phyloP scores from a whole-genome alignment of 1,139 yeast genomes.

The Scheffersomyces segobiensis region DNA sequence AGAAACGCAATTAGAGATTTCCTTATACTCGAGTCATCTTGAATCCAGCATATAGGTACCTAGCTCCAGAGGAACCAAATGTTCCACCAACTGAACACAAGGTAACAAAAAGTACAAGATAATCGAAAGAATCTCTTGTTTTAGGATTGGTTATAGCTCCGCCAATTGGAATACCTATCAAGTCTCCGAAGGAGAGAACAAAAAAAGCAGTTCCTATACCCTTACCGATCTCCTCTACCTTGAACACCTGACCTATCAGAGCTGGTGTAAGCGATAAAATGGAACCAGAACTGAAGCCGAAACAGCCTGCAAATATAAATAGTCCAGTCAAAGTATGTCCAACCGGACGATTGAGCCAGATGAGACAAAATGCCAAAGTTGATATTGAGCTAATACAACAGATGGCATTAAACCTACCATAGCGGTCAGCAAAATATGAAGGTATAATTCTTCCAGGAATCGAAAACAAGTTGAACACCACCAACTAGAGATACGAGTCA shows the following conservation, averaged over 20 bases:
- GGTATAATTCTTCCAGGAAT: conserved; percentile 32
- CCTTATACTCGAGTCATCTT: conserved; percentile 7
- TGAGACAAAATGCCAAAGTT: conserved; percentile 21
- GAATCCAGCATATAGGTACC: conserved; percentile 29
- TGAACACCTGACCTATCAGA: conserved; percentile 28
- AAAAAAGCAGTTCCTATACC: conserved; percentile 34
- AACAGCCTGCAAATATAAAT: conserved; percentile 25
- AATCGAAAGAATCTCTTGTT: conserved; percentile 20
- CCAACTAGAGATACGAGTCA: conserved; percentile 23
- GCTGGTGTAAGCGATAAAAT: conserved; percentile 32
- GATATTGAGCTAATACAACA: conserved; percentile 20
- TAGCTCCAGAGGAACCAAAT: conserved; percentile 22
- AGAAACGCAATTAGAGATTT: neutral
- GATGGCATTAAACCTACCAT: conserved; percentile 32
- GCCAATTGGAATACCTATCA: conserved; percentile 37
- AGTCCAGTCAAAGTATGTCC: conserved; percentile 27
- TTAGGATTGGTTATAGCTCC: conserved; percentile 31
- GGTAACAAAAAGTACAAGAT: conserved; percentile 30
- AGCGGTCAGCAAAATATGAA: conserved; percentile 29
- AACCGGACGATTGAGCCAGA: conserved; percentile 29
- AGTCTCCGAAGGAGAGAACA: conserved; percentile 33
- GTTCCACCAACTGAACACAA: conserved; percentile 26
- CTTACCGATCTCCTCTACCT: conserved; percentile 31
- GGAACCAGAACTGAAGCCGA: conserved; percentile 35
- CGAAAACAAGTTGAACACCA: conserved; percentile 29